Percentiles rank a stretch among this genome's conserved stretches.
Evolutionary conservation across 2,329 filamentous ascomycete genomes (phyloP).

Genomic region (Alternaria arborescens): DNA sequence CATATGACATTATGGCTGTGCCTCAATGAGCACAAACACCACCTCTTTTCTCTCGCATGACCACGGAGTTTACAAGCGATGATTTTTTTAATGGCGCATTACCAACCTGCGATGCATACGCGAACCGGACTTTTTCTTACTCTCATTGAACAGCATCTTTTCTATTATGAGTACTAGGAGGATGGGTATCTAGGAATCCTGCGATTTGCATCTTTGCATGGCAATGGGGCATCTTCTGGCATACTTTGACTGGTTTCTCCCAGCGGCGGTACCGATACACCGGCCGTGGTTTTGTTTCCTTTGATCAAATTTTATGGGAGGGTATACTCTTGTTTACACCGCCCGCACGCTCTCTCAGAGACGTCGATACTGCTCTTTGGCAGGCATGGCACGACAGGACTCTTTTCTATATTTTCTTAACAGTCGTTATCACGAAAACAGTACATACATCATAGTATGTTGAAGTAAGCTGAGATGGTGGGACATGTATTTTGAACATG

Average conservation of each 20-base stretch:
- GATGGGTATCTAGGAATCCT: slow-evolving; percentile 37
- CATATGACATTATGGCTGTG: slow-evolving; percentile 48
- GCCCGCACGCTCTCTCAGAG: slow-evolving; percentile 11
- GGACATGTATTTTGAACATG: slow-evolving; percentile 15
- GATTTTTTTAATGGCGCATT: slow-evolving; percentile 48
- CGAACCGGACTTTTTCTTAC: slow-evolving; percentile 42
- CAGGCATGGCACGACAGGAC: slow-evolving; percentile 13
- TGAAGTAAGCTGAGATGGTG: slow-evolving; percentile 9
- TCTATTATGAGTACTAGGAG: slow-evolving; percentile 36
- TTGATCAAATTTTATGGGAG: slow-evolving; percentile 20
- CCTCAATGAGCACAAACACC: slow-evolving; percentile 29
- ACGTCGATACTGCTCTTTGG: slow-evolving; percentile 8
- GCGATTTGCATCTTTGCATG: slow-evolving; percentile 25
- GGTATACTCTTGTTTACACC: slow-evolving; percentile 18
- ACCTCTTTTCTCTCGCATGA: slow-evolving; percentile 44
- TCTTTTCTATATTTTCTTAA: slow-evolving; percentile 18
- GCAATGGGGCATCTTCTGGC: slow-evolving; percentile 27
- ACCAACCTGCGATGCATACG: slow-evolving; percentile 42
- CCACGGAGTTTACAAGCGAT: slow-evolving; percentile 48
- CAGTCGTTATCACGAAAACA: slow-evolving; percentile 20
- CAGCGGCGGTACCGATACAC: slow-evolving; percentile 28
- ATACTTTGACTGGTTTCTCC: slow-evolving; percentile 40
- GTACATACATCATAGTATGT: slow-evolving; percentile 9
- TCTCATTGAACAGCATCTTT: slow-evolving; percentile 38
- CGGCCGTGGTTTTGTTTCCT: slow-evolving; percentile 23